phyloP scores from a whole-genome alignment of 352 stramenopile species.

The Thalassiosira delicatula region DNA sequence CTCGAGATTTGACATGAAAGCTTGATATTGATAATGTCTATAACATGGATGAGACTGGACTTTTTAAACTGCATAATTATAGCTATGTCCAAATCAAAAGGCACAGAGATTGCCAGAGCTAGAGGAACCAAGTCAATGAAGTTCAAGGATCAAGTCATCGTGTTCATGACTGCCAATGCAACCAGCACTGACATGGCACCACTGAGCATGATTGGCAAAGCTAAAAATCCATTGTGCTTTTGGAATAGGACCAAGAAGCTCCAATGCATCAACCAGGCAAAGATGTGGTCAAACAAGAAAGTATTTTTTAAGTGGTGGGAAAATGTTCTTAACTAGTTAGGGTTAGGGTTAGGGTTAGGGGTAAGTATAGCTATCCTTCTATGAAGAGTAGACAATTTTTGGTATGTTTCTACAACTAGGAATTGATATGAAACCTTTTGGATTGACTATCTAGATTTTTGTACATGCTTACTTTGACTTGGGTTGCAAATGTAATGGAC shows the following conservation, averaged over 20 bases:
- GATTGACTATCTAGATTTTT: no score
- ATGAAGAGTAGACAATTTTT: no score
- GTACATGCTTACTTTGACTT: no score
- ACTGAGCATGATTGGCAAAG: conserved; percentile 27
- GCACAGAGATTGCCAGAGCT: neutral
- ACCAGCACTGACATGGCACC: conserved; percentile 12
- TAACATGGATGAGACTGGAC: conserved; percentile 29
- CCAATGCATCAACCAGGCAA: conserved; percentile 4
- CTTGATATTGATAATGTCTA: conserved; percentile 10
- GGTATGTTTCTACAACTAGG: no score
- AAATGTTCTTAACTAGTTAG: neutral
- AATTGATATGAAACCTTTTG: no score
- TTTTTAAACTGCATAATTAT: conserved; percentile 8
- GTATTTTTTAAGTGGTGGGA: conserved; percentile 22
- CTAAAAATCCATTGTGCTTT: conserved; percentile 10
- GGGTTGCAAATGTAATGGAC: no score
- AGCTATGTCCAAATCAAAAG: conserved; percentile 24
- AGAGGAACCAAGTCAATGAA: conserved; percentile 22
- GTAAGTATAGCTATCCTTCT: no score
- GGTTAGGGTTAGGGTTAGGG: no score
- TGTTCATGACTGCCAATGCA: conserved; percentile 7
- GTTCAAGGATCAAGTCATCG: conserved; percentile 11
- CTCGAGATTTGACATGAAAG: neutral
- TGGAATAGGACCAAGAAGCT: neutral
- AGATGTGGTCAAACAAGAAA: conserved; percentile 18